Base-by-base conservation (phyloP, 352 stramenopile species). In the Phytophthora pisi region DNA sequence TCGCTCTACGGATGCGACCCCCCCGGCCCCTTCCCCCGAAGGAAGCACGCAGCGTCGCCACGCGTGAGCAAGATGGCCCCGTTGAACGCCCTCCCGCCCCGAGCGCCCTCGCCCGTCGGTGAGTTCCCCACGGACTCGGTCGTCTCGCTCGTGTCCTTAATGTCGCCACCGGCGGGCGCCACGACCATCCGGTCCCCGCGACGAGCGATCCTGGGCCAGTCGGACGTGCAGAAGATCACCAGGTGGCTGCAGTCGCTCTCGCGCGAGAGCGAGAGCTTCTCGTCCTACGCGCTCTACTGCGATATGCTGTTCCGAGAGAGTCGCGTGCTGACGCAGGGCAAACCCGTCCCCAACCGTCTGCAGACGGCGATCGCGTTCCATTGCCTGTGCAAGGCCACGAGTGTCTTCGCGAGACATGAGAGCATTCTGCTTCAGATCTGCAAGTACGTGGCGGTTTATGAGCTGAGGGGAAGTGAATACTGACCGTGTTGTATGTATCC, bases 291-390 rank as follows among this genome's bases (percentile, higher is more conserved):
- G 45, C 68, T 92, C 30, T 92, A 91, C 53, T 91, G 83, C 47
- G 80, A 93, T 53, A 89, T 86, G 70, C 69, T 92, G 8, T 90
- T 93, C 53, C 80, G 69, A 34, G 84, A 93, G 54, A 88, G 78
- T 43, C 70, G 72, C 28, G 76, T 85, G 24, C 56, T 93, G 16
- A 72, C 81, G n/a, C 74, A 78, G 24, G 86, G 84, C 28, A 92
- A 93, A 57, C 64, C 78, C 0, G 76, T 66, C 31, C 86, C 86
- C 1, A 93, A 93, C 49, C 80, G 84, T 0, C 64, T 93, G 24
- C 82, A 90, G 57, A 92, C 86, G 0, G 86, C 86, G 1, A 72
- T 92, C 30, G 86, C 86, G 7, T 91, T 93, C 61, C 81, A 93
- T 52, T 93, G 86, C 51, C 55, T 93, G 51, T 90, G 82, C 46